Base-by-base conservation (phyloP, 352 stramenopile species). In the Pseudoperonospora humuli region DNA sequence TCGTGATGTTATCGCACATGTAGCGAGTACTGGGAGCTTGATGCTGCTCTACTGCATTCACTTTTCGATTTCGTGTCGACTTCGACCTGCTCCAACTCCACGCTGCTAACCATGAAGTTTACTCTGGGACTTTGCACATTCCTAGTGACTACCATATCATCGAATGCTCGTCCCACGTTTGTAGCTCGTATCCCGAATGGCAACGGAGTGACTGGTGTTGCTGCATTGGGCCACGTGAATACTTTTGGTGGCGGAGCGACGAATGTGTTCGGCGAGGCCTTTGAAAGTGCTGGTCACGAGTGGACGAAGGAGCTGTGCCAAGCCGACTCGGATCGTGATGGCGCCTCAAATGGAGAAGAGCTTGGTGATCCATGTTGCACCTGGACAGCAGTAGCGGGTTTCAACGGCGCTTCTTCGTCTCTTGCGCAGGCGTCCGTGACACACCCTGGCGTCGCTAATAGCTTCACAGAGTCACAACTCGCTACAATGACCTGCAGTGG, bases 271-370 rank as follows among this genome's bases (percentile, higher is more conserved):
- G 80, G 80, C 21, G 9, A 64, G 20, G 75, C 66, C 0, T 92
- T 92, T 45, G 14, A 56, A 39, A 44, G 53, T 2, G 42, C 46
- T 1, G 60, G 60, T 5, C 39, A 44, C 2, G 40, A 62, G 41
- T 92, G 80, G 80, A 88, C 71, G 1, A 41, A 39, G 1, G 61
- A 38, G 15, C 17, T 92, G 3, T 92, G 80, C 35, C 54, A 85
- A 32, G 34, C 38, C 0, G 80, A 92, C 40, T 81, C 80, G 10
- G 80, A 92, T 25, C 56, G 62, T 7, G 86, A 96, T 39, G 84
- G 85, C 1, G 65, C 70, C 2, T 94, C 77, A 2, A 96, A 96
- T 48, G 86, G 86, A 3, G 62, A 93, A 57, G 86, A 96, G 45
- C 63, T 96, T 0, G 85, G 82, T 7, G 86, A 96, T 44, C 81